Percentiles rank a stretch among this genome's conserved stretches.
These are phyloP conservation scores for Brasilioporus rufonigricans DNA, from an alignment of 768 basidiomycete species.

Conservation along the genomic window DNA sequence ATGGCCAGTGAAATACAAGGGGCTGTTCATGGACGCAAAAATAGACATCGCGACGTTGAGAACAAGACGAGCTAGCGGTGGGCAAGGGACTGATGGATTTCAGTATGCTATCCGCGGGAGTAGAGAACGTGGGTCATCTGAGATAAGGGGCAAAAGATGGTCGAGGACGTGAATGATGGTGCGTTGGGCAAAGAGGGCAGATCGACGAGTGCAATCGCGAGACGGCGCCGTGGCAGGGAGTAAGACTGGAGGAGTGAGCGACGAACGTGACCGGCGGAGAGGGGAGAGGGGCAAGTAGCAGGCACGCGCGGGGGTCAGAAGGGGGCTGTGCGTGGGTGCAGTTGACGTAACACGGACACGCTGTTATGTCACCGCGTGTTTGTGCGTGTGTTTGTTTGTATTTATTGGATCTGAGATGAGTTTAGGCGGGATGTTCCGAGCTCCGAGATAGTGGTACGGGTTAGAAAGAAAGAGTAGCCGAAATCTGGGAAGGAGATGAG, in stretches of 20 bases:
- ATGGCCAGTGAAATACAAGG: conserved; percentile 2
- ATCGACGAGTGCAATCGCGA: conserved; percentile 15
- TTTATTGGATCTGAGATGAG: conserved; percentile 28
- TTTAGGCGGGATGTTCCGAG: conserved; percentile 32
- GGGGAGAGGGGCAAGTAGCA: background rate
- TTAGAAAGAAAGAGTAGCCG: conserved; percentile 38
- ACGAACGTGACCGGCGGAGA: conserved; percentile 15
- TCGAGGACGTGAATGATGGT: background rate
- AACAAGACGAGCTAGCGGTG: background rate
- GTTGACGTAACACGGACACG: conserved; percentile 35
- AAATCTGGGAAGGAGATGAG: conserved; percentile 36
- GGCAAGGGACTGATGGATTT: too few species aligned
- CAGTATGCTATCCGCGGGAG: too few species aligned
- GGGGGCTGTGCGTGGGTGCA: conserved; percentile 30
- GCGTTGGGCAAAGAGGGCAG: too few species aligned
- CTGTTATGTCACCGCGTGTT: conserved; percentile 31
- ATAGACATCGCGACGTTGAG: conserved; percentile 3
- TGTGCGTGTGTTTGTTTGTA: conserved; percentile 15
- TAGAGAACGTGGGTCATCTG: background rate
- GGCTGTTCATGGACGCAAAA: conserved; percentile 12
- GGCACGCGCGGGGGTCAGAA: background rate
- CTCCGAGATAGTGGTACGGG: conserved; percentile 33
- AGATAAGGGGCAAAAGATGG: background rate
- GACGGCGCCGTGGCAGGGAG: conserved; percentile 9
- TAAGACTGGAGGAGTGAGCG: background rate